A percentile compares a stretch with the other conserved stretches of the same genome.
Evolutionary conservation across 106 monocot genomes (phyloP).

Genomic region (Cymbidium sinense): DNA sequence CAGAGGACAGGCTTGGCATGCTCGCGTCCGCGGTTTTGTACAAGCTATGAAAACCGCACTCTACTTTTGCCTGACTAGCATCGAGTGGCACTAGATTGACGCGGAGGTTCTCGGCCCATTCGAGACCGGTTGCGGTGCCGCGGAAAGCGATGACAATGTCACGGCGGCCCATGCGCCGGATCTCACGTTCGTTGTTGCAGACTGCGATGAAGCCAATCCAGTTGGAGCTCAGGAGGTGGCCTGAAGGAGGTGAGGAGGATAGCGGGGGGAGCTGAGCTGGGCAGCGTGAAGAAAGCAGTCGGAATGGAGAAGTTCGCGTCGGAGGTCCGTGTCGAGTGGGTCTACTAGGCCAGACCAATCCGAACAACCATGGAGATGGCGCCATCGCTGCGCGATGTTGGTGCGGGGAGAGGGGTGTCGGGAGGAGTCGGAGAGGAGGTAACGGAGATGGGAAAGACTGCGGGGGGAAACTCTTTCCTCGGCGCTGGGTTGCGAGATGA

Average conservation of each 20-base stretch:
- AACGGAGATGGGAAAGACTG: constrained; percentile 4
- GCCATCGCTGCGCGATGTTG: constrained; percentile 21
- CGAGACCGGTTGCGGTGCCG: constrained; percentile 47
- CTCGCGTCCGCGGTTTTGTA: constrained; percentile 31
- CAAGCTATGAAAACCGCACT: constrained; percentile 60
- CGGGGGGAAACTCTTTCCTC: background rate
- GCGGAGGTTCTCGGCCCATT: constrained; percentile 83
- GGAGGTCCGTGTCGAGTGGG: constrained; percentile 40
- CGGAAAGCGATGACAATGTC: constrained; percentile 7
- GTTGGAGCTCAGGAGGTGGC: constrained; percentile 61
- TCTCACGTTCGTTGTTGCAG: constrained; percentile 25
- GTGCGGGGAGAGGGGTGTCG: constrained; percentile 15
- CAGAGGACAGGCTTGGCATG: constrained; percentile 23
- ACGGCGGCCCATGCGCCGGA: constrained; percentile 23
- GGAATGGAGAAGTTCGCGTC: constrained; percentile 34
- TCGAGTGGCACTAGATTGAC: constrained; percentile 28
- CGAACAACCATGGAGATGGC: constrained; percentile 18
- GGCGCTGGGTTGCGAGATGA: background rate
- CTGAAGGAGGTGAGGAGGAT: constrained; percentile 28
- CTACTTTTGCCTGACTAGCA: constrained; percentile 31
- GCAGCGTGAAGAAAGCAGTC: constrained; percentile 34
- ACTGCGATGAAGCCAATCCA: constrained; percentile 38
- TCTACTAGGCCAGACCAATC: constrained; percentile 38
- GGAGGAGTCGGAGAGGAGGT: constrained; percentile 3
- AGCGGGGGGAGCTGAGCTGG: constrained; percentile 22